Percentiles rank a stretch among this genome's conserved stretches.
Conservation (phyloP, 2,329 filamentous ascomycete genomes). For the Ophiocordyceps camponoti-leonardi region DNA sequence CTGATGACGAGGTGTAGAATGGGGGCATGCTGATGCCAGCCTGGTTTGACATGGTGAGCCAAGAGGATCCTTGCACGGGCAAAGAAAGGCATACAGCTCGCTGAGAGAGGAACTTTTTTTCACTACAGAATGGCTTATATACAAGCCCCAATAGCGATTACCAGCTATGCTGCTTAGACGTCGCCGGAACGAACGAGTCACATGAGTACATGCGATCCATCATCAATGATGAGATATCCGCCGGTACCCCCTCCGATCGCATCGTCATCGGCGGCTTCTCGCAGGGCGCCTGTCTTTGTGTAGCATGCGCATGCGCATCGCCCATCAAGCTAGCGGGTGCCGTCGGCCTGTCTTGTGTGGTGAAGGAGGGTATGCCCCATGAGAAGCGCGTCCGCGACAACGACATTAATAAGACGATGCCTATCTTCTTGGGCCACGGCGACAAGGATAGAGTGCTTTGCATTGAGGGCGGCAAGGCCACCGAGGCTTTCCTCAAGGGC, state of each 20-base stretch:
- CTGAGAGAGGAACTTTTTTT: background rate
- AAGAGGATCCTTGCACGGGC: background rate
- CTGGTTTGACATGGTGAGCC: constrained; percentile 63
- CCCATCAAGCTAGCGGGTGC: constrained; percentile 63
- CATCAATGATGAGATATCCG: constrained; percentile 62
- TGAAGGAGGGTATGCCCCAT: constrained; percentile 43
- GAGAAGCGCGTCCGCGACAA: constrained; percentile 15
- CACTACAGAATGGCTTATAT: background rate
- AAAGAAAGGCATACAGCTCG: background rate
- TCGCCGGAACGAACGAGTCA: constrained; percentile 41
- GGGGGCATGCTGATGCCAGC: constrained; percentile 67
- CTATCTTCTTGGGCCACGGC: constrained; percentile 85
- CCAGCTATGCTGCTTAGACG: constrained; percentile 35
- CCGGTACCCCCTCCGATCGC: constrained; percentile 61
- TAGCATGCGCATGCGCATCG: constrained; percentile 62
- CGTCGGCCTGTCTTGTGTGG: constrained; percentile 65
- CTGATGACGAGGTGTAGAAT: constrained; percentile 32
- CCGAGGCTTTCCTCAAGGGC: constrained; percentile 50
- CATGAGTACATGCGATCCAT: constrained; percentile 59
- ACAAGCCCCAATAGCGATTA: constrained; percentile 3
- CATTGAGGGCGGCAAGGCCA: constrained; percentile 40
- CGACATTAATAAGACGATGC: constrained; percentile 46
- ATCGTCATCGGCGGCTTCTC: constrained; percentile 75
- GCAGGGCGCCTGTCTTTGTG: constrained; percentile 70
- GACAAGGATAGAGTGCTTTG: constrained; percentile 56